phyloP scores from a whole-genome alignment of 208 protist species.

The Porcisia deanei region DNA sequence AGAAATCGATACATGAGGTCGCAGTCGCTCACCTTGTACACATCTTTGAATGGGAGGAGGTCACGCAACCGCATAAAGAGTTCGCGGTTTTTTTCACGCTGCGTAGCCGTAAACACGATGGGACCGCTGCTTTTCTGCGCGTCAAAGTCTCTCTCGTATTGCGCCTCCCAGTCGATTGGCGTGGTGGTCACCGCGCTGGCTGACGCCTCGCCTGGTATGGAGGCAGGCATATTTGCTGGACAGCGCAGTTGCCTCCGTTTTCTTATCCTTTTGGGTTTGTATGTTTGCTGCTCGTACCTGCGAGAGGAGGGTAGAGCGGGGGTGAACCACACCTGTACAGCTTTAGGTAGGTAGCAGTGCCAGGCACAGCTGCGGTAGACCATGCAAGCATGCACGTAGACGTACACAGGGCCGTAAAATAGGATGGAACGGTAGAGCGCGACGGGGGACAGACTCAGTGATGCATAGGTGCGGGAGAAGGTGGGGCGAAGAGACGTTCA shows the following conservation, averaged over 20 bases:
- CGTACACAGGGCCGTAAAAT: not conserved
- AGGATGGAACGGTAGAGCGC: not conserved
- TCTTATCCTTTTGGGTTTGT: not conserved
- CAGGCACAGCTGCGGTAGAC: not conserved
- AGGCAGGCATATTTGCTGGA: not conserved
- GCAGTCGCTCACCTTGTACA: constrained; percentile 71
- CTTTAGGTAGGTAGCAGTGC: not conserved
- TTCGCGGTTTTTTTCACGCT: constrained; percentile 66
- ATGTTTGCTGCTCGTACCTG: not conserved
- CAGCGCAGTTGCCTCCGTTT: not conserved
- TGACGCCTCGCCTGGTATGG: not conserved
- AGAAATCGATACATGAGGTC: constrained; percentile 85
- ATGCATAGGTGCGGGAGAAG: not conserved
- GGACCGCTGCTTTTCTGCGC: constrained; percentile 44
- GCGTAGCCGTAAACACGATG: constrained; percentile 42
- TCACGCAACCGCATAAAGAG: constrained; percentile 37
- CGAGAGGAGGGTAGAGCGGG: not conserved
- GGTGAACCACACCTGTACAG: not conserved
- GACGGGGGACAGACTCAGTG: not conserved
- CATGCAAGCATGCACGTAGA: not conserved
- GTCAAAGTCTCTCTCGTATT: constrained; percentile 48
- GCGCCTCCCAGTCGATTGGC: constrained; percentile 25
- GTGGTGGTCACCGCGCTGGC: not conserved
- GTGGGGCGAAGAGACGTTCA: not conserved
- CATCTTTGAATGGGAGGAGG: constrained; percentile 70